Evolutionary conservation across 768 basidiomycete species (phyloP), one percentile per base, ranked within the genome.

Genomic region (Astraeus odoratus): DNA sequence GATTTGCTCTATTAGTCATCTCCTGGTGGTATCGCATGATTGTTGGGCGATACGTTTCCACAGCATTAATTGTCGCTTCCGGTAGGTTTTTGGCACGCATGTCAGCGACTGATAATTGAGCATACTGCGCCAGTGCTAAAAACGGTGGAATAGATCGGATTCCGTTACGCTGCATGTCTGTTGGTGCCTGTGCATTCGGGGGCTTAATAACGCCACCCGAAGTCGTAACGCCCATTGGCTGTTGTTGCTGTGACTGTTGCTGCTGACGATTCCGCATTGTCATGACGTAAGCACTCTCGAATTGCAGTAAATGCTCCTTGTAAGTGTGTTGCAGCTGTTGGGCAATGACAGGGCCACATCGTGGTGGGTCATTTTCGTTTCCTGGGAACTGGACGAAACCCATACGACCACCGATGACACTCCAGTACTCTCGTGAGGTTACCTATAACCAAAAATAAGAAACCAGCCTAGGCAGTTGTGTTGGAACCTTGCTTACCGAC

Each of bases 311-410:
- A 50, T 74, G 80, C 26, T 75, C 71, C 43, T 75, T 74, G 63
- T 86, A 86, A 20, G 79, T 69, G 50, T 76, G 71, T 1, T 74
- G 71, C 4, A 88, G 63, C 20, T 78, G 77, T 41, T 73, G 72
- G 0, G 82, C 85, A 24, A 76, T 70, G 19, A 64, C 79, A 2
- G 83, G 83, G 3, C 80, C 80, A 22, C 74, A 72, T 52, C 75
- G 79, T 4, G 76, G 69, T 9, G 84, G 82, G 49, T 84, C 80
- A 4, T 67, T 60, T 1, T 76, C 80, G 9, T 65, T 75, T 4
- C 72, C 81, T 2, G 80, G 80, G 51, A 86, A 83, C 43, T 80
- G 72, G 3, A 80, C 71, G 53, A 81, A 77, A 15, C 78, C 80
- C 61, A 88, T 68, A 19, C 72, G 74, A n/a, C 74, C 85, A 15